Percentiles rank a stretch among this genome's conserved stretches.
These are phyloP conservation scores for Trichosporon inkin DNA, from an alignment of 1,284 basidiomycete species.

Conservation along the genomic window DNA sequence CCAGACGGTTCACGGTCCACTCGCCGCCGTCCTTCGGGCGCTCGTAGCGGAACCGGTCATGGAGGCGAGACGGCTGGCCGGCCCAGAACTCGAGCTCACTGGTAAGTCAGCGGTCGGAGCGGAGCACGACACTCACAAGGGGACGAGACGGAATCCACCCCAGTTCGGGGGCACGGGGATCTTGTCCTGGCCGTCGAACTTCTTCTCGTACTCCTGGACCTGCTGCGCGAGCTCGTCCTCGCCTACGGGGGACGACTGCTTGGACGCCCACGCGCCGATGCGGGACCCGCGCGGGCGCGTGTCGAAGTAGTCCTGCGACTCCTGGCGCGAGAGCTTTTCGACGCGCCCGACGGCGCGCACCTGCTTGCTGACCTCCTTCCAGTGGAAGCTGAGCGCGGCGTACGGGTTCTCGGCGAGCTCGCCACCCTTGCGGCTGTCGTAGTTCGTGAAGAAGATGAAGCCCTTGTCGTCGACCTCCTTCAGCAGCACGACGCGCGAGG, in stretches of 20 bases:
- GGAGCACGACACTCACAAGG: constrained; percentile 60
- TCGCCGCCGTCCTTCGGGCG: constrained; percentile 58
- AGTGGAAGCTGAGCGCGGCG: constrained; percentile 84
- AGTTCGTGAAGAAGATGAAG: constrained; percentile 97
- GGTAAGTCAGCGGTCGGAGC: constrained; percentile 8
- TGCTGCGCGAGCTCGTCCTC: constrained; percentile 65
- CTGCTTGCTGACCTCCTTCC: constrained; percentile 76
- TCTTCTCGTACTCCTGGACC: constrained; percentile 60
- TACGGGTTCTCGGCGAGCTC: constrained; percentile 74
- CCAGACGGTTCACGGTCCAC: constrained; percentile 72
- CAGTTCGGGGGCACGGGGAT: constrained; percentile 85
- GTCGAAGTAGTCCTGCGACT: constrained; percentile 80
- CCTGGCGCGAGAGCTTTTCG: constrained; percentile 65
- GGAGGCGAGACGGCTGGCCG: constrained; percentile 80
- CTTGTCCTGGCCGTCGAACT: constrained; percentile 58
- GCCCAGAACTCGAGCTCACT: constrained; percentile 88
- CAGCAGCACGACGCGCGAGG: constrained; percentile 82
- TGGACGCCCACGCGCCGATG: constrained; percentile 88
- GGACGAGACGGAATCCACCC: constrained; percentile 93
- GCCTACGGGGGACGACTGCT: constrained; percentile 71
- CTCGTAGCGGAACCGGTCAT: constrained; percentile 80
- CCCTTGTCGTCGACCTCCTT: constrained; percentile 80
- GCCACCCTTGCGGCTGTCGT: constrained; percentile 80
- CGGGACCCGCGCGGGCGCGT: constrained; percentile 77
- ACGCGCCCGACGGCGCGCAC: constrained; percentile 81